Conservation (phyloP, 176 grass and related monocot species). For the Avena atlantica region DNA sequence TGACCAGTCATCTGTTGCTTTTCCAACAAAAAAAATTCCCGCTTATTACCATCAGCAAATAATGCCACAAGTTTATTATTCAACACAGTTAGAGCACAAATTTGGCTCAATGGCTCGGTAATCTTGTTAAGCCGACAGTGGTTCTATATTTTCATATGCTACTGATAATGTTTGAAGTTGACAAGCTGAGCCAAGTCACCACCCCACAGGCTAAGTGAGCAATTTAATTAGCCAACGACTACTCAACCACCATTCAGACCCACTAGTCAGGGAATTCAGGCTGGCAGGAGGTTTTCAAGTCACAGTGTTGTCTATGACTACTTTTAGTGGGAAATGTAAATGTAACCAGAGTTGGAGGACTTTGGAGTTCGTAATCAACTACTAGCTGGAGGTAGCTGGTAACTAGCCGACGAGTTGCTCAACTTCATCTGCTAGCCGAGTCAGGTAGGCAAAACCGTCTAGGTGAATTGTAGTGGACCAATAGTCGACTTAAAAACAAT, state of each 20-base stretch:
- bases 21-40: neutral
- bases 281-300: neutral
- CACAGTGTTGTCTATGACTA: neutral
- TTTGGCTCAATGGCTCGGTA: neutral
- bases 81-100: neutral
- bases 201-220: neutral
- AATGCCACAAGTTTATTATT: constrained; percentile 1
- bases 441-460: neutral
- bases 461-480: neutral
- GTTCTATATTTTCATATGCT: constrained; percentile 21
- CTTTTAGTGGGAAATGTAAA: neutral
- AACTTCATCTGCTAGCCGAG: constrained; percentile 16
- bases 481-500: neutral
- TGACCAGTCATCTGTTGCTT: too few species aligned
- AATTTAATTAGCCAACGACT: neutral
- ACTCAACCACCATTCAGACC: neutral
- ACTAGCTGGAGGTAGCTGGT: constrained; percentile 2
- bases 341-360: neutral
- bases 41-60: neutral
- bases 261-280: constrained; percentile 5
- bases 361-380: neutral
- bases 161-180: neutral
- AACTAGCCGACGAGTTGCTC: neutral
- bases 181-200: neutral
- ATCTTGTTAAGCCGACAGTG: constrained; percentile 1